Evolutionary conservation across 805 yeast genomes (phyloP), one percentile per base, ranked within the genome.

Genomic region (Cyberlindnera petersonii): DNA sequence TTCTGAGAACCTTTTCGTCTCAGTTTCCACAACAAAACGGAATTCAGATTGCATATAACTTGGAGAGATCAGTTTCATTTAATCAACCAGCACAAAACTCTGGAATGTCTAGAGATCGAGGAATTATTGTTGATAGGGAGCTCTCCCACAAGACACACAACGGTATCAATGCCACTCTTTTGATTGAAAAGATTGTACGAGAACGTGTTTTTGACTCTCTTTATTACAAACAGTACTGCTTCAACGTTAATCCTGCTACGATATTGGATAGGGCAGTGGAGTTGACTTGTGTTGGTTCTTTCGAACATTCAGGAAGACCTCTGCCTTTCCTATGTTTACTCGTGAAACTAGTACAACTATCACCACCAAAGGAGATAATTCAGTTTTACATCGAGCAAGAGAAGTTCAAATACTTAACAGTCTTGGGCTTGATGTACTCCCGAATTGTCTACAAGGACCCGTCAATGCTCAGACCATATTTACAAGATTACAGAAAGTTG

Each of bases 331-430:
- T 86, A n/a, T 80, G 95, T 53, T 68, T 95, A 31, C 59, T 87
- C 24, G 75, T 86, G 53, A 78, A 91, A 47, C 57, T 91, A 42
- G 66, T 89, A 5, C 95, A 91, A 58, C 60, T 93, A 14, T 77
- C 77, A 45, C 97, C 97, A 0, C 51, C 70, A 2, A 52, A 55
- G 9, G 84, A 77, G 5, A 75, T 86, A 5, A 54, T 85, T 3
- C 54, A 64, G 14, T 71, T 77, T 38, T 71, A 75, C 46, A 61
- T 82, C 10, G 58, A 58, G 2, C 93, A 89, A 50, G 63, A 67
- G 35, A 77, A 81, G 39, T 89, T 89, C 71, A 86, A 86, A 59
- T 88, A 87, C 53, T 60, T 86, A 34, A 76, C 83, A 1, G 82
- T 85, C 1, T 56, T 91, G 39, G 75, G 79, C 1, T 68, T 89